A percentile compares a stretch with the other conserved stretches of the same genome.
phyloP scores from a whole-genome alignment of 1,284 basidiomycete genomes.

The Apiotrichum gracile region DNA sequence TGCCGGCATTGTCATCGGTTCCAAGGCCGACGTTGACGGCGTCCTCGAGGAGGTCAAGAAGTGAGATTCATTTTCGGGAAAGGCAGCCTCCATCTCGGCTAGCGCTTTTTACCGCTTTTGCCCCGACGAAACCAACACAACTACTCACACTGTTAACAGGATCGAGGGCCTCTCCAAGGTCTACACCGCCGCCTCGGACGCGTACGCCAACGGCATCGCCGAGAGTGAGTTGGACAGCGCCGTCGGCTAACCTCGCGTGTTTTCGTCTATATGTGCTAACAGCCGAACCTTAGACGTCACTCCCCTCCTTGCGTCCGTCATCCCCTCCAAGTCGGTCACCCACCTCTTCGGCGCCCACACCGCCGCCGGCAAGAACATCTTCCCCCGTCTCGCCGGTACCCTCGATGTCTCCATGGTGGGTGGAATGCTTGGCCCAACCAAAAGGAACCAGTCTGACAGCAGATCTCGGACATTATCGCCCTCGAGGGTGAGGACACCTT shows the following conservation, averaged over 20 bases:
- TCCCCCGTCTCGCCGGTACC: slow-evolving; percentile 82
- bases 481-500: slow-evolving; percentile 76
- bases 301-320: slow-evolving; percentile 51
- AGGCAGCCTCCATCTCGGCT: background rate
- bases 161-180: slow-evolving; percentile 49
- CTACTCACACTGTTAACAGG: slow-evolving; percentile 20
- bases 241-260: background rate
- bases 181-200: slow-evolving; percentile 47
- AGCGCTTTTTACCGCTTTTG: background rate
- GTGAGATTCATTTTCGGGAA: slow-evolving; percentile 47
- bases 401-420: slow-evolving; percentile 64
- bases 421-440: background rate
- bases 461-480: slow-evolving; percentile 84
- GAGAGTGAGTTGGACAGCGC: slow-evolving; percentile 41
- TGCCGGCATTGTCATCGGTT: slow-evolving; percentile 79
- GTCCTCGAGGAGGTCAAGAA: slow-evolving; percentile 73
- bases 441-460: background rate
- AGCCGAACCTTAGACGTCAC: slow-evolving; percentile 46
- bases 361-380: slow-evolving; percentile 64
- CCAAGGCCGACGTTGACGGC: slow-evolving; percentile 61
- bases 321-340: slow-evolving; percentile 56
- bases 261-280: background rate
- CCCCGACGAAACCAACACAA: background rate
- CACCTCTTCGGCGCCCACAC: slow-evolving; percentile 83
- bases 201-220: slow-evolving; percentile 47